Evolutionary conservation across 2,329 filamentous ascomycete species (phyloP).

Genomic region (Chrysoporthe puriensis): DNA sequence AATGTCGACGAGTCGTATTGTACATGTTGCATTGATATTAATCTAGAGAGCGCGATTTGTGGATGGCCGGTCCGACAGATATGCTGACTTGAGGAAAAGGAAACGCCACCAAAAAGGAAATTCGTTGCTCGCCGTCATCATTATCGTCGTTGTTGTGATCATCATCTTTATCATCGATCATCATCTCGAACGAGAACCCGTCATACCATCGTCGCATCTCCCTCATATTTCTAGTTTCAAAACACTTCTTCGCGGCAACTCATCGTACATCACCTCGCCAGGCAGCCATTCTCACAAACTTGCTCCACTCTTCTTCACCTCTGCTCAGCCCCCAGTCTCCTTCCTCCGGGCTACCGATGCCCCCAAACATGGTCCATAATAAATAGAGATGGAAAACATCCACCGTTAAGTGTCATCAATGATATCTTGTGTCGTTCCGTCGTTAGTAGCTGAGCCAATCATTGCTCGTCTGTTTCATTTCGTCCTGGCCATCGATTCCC

Average conservation of each 20-base stretch:
- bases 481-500: constrained; percentile 10
- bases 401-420: constrained; percentile 29
- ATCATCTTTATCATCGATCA: constrained; percentile 7
- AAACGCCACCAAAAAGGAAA: neutral
- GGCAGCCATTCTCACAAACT: neutral
- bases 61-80: neutral
- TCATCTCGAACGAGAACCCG: neutral
- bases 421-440: constrained; percentile 29
- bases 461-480: constrained; percentile 15
- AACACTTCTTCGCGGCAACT: constrained; percentile 15
- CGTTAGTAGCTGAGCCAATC: constrained; percentile 25
- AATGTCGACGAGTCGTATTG: neutral
- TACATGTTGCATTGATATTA: constrained; percentile 19
- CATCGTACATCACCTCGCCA: constrained; percentile 21
- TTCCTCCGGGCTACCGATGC: neutral
- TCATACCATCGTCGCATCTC: constrained; percentile 4
- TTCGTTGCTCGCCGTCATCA: constrained; percentile 2
- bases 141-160: constrained; percentile 8
- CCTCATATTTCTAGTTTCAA: constrained; percentile 16
- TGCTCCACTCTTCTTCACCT: neutral
- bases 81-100: constrained; percentile 6
- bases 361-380: constrained; percentile 11
- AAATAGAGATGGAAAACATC: constrained; percentile 20
- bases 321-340: neutral
- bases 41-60: constrained; percentile 1